Base-by-base conservation (phyloP, 1,139 yeast species). In the Zygosaccharomyces sapae region DNA sequence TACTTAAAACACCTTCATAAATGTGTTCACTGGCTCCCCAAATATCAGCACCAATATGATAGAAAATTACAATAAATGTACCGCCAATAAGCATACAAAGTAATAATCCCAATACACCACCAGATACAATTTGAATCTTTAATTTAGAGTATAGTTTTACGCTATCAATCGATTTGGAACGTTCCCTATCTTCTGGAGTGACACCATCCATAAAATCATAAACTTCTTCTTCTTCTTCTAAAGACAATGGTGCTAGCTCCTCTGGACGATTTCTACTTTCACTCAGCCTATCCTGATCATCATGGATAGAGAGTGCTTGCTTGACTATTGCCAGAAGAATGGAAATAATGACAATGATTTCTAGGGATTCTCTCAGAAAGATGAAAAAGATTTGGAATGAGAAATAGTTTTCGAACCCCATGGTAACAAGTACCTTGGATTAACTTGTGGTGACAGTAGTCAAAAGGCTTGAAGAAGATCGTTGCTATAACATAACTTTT, bases 1-100 rank as follows among this genome's bases (percentile, higher is more conserved):
- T 70, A 65, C 89, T 83, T 62, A 90, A 81, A 33, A 84, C 76
- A 64, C 96, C 97, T 72, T 90, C 97, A 87, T 96, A 90, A 51
- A 89, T 76, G 65, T 90, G 96, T 66, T 90, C 97, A 43, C 95
- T 81, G 38, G 72, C 66, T 13, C 88, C 70, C 97, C 97, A 90
- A 54, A 89, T 71, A 73, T 90, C 94, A 31, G 80, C 78, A 46
- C 87, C 88, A 38, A 88, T 74, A 34, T 83, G 69, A 62, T 90
- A 89, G 67, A 86, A 90, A n/a, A 86, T 81, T 57, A 87, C 89
- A 61, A 90, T 87, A 68, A 90, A 88, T 10, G 84, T 85, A 64
- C 86, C 81, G 55, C 97, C 97, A 52, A 90, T 73, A 48, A 81
- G 66, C 51, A 89, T 69, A 74, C 97, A 89, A 33, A 86, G 65